A percentile compares a stretch with the other conserved stretches of the same genome.
phyloP scores from a whole-genome alignment of 345 rosid genomes.

The Murraya paniculata region DNA sequence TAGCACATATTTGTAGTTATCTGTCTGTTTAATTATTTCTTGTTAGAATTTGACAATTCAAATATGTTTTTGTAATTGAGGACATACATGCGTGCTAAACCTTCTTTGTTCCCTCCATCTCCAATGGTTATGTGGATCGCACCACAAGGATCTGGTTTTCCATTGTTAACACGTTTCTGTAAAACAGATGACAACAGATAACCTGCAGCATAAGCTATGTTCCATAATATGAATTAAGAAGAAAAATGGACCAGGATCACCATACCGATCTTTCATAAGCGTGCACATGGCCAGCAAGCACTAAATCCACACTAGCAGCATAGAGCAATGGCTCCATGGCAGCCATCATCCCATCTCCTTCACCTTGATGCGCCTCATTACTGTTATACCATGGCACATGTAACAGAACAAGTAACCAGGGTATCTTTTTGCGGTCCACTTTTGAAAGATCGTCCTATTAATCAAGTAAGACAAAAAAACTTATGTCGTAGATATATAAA shows the following conservation, averaged over 20 bases:
- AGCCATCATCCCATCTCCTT: slow-evolving; percentile 81
- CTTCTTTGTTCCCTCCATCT: slow-evolving; percentile 95
- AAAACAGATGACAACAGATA: slow-evolving; percentile 4
- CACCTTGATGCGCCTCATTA: slow-evolving; percentile 77
- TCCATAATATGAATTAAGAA: slow-evolving; percentile 14
- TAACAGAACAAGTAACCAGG: slow-evolving; percentile 79
- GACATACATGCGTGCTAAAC: slow-evolving; percentile 71
- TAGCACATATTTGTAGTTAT: background rate
- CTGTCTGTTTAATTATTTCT: background rate
- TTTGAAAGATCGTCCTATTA: slow-evolving; percentile 69
- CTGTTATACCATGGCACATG: slow-evolving; percentile 98
- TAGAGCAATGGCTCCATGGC: slow-evolving; percentile 83
- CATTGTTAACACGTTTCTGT: slow-evolving; percentile 70
- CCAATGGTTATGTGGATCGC: slow-evolving; percentile 84
- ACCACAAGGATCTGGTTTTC: slow-evolving; percentile 71
- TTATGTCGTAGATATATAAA: background rate
- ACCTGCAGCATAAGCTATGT: slow-evolving; percentile 7
- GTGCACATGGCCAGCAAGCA: slow-evolving; percentile 90
- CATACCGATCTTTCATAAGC: slow-evolving; percentile 92
- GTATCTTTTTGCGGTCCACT: slow-evolving; percentile 78
- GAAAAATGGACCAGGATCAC: background rate
- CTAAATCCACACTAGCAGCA: slow-evolving; percentile 72
- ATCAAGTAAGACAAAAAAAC: slow-evolving; percentile 12
- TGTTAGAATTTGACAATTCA: background rate
- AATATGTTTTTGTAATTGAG: background rate